phyloP scores from a whole-genome alignment of 2,329 filamentous ascomycete genomes.

The Acarospora socialis region DNA sequence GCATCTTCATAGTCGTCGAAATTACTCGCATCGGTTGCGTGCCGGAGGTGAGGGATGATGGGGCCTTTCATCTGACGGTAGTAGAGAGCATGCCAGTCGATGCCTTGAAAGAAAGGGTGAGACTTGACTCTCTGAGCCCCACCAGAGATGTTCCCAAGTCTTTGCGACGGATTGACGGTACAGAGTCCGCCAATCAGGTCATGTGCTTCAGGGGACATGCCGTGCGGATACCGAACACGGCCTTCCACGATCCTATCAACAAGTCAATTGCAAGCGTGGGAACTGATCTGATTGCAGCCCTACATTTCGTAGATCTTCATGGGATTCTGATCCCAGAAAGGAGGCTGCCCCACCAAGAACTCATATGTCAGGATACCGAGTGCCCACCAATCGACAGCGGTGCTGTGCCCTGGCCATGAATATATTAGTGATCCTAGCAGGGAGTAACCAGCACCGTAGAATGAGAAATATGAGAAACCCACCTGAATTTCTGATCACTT shows the following conservation, averaged over 20 bases:
- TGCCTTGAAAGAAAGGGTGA: slow-evolving; percentile 47
- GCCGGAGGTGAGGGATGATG: slow-evolving; percentile 46
- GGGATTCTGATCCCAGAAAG: slow-evolving; percentile 55
- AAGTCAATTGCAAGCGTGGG: slow-evolving; percentile 2
- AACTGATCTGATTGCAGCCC: slow-evolving; percentile 7
- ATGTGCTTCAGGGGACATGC: slow-evolving; percentile 44
- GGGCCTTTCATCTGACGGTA: slow-evolving; percentile 45
- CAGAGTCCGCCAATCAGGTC: slow-evolving; percentile 48
- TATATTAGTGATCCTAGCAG: slow-evolving; percentile 1
- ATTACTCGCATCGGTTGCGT: slow-evolving; percentile 47
- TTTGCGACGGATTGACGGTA: slow-evolving; percentile 48
- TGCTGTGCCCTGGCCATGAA: slow-evolving; percentile 37
- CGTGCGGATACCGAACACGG: slow-evolving; percentile 44
- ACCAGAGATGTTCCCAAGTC: slow-evolving; percentile 48
- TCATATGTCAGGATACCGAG: slow-evolving; percentile 54
- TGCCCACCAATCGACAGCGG: slow-evolving; percentile 56
- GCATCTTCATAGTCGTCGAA: slow-evolving; percentile 50
- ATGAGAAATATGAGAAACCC: slow-evolving; percentile 8
- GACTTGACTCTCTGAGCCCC: slow-evolving; percentile 44
- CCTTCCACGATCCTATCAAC: slow-evolving; percentile 44
- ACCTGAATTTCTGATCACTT: slow-evolving; percentile 47
- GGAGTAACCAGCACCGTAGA: neutral
- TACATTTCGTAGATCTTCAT: slow-evolving; percentile 54
- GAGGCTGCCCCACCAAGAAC: slow-evolving; percentile 52
- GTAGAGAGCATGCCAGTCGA: slow-evolving; percentile 51